Evolutionary conservation across 768 basidiomycete species (phyloP).

Genomic region (Hericium erinaceus): DNA sequence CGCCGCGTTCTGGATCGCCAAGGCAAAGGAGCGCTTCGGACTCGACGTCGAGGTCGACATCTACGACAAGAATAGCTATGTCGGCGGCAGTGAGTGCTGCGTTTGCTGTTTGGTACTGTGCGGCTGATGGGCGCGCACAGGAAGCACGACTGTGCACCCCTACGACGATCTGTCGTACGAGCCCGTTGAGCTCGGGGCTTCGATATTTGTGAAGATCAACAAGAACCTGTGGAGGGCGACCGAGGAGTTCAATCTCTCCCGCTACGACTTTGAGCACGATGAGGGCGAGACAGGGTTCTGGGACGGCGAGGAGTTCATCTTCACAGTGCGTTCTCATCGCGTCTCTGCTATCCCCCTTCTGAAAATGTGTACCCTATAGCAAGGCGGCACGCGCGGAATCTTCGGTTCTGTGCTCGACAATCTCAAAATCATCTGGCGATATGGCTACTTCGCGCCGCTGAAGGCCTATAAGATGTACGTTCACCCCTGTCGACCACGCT

Average conservation of each 20-base stretch:
- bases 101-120: neutral
- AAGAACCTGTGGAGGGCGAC: constrained; percentile 65
- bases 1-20: constrained; percentile 77
- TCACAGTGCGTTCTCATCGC: constrained; percentile 38
- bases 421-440: constrained; percentile 6
- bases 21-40: constrained; percentile 62
- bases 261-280: constrained; percentile 33
- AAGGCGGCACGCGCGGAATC: neutral
- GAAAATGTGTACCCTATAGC: neutral
- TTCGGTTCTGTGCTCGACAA: constrained; percentile 4
- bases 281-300: constrained; percentile 60
- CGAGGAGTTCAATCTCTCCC: constrained; percentile 68
- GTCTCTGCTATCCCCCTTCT: neutral
- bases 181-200: constrained; percentile 76
- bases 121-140: constrained; percentile 34
- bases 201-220: constrained; percentile 78
- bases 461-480: constrained; percentile 5
- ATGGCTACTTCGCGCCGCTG: constrained; percentile 6
- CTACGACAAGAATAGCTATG: constrained; percentile 65
- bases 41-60: constrained; percentile 73
- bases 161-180: constrained; percentile 48
- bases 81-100: constrained; percentile 73
- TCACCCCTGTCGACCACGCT: neutral
- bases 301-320: constrained; percentile 70
- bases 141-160: constrained; percentile 71